Base-by-base conservation (phyloP, 495 filamentous ascomycete genomes). In the Penicillium cosmopolitanum region DNA sequence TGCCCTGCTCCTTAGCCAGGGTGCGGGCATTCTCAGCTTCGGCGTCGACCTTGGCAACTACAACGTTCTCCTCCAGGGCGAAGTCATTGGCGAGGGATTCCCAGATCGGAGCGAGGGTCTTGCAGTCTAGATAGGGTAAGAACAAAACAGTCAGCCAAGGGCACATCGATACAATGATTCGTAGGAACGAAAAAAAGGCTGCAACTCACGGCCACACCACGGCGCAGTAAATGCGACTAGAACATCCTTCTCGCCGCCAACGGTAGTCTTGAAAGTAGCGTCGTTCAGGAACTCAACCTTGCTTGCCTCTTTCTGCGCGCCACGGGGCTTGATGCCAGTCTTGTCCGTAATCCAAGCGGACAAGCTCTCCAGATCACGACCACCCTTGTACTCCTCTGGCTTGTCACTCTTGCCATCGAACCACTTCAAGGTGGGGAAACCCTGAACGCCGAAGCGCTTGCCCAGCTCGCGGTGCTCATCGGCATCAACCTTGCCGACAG, bases 371-470 rank as follows among this genome's bases (percentile, higher is more conserved):
- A 98, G 70, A 78, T 98, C 95, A 57, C 95, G 82, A 11, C 90
- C 91, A 57, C 91, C 87, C 51, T 85, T 87, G 77, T 97, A 98
- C 60, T 96, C 90, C 63, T 82, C 83, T 0, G 95, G 93, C 70
- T 81, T 89, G 61, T 94, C 89, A 64, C 89, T 93, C 85, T 96
- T 97, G 57, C 95, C 95, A 77, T 98, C 94, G 71, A 98, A 98
- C 86, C 88, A 98, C 74, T 98, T 98, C 62, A 98, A 77, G 0
- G 95, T 98, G 15, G 95, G 95, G 81, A 98, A 98, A 10, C 95
- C 95, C 76, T 94, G 88, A 51, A 98, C 83, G 16, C 91, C 91
- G 68, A 92, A 98, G 51, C 85, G 81, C 79, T 88, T 87, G 51
- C 93, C 95, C 56, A 98, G 79, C 19, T 82, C 77, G 68, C 89